phyloP scores from a whole-genome alignment of 768 basidiomycete genomes.

The Panaeolus papilionaceus region DNA sequence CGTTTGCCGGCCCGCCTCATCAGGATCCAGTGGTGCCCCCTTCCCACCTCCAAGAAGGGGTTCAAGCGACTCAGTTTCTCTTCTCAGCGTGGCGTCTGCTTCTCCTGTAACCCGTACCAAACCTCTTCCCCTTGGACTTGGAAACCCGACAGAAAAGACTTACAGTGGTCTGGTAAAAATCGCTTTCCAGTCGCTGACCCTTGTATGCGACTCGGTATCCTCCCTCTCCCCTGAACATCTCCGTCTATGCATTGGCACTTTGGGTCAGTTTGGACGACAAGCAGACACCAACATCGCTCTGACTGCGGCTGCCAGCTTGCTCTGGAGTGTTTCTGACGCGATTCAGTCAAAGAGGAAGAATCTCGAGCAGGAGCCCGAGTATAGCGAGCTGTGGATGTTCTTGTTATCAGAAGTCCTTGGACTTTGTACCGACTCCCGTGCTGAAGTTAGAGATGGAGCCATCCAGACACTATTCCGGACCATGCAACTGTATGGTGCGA shows the following conservation, averaged over 20 bases:
- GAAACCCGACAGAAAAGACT: slow-evolving; percentile 68
- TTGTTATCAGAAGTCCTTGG: slow-evolving; percentile 84
- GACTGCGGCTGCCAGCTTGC: slow-evolving; percentile 88
- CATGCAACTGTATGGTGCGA: slow-evolving; percentile 91
- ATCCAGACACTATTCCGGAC: slow-evolving; percentile 96
- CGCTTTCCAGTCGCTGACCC: slow-evolving; percentile 90
- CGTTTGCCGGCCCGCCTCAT: slow-evolving; percentile 70
- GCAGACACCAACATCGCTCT: slow-evolving; percentile 95
- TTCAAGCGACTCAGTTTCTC: slow-evolving; percentile 48
- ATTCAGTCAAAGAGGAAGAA: slow-evolving; percentile 85
- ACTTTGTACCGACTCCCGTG: slow-evolving; percentile 80
- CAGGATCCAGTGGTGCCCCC: slow-evolving; percentile 37
- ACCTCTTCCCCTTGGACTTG: slow-evolving; percentile 55
- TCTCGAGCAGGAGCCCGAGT: slow-evolving; percentile 67
- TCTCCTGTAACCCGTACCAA: slow-evolving; percentile 36
- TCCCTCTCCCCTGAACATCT: slow-evolving; percentile 82
- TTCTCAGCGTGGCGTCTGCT: slow-evolving; percentile 43
- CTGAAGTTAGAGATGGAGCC: slow-evolving; percentile 91
- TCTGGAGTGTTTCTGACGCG: slow-evolving; percentile 97
- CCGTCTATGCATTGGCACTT: slow-evolving; percentile 86
- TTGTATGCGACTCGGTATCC: slow-evolving; percentile 93
- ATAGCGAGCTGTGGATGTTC: slow-evolving; percentile 94
- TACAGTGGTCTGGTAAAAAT: slow-evolving; percentile 85
- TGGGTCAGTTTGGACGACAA: slow-evolving; percentile 92
- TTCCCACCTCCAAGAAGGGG: slow-evolving; percentile 33